Evolutionary conservation across 495 filamentous ascomycete genomes (phyloP), one percentile per base, ranked within the genome.

Genomic region (Talaromyces proteolyticus): DNA sequence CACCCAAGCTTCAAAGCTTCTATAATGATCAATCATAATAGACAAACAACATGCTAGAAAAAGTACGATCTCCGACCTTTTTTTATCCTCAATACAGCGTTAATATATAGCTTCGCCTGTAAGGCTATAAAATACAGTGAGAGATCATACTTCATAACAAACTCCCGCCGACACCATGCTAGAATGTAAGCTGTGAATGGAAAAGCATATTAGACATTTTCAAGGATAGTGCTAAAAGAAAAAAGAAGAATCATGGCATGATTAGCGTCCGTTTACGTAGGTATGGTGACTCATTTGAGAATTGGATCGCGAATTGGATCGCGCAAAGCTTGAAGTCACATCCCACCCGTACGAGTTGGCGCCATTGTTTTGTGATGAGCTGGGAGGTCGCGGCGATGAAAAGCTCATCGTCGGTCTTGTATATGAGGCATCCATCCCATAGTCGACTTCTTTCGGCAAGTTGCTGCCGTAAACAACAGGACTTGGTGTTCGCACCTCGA

Each of bases 341-440:
- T 74, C 69, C 72, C 72, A 75, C 2, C 65, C 65, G 20, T 59
- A 65, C n/a, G n/a, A n/a, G n/a, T n/a, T n/a, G n/a, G n/a, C n/a
- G 4, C 49, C 57, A 21, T 24, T 34, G 8, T 34, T 34, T 12
- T 61, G 54, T 7, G 56, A 47, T 18, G 61, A 58, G n/a, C 58
- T 70, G 12, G 77, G 79, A 8, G 78, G 70, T 41, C 74, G 70
- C 4, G 81, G 81, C 3, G 69, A 70, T 0, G 79, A 82, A 60
- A 85, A 85, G 51, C 78, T 83, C 64, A 78, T 67, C 6, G 72
- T 72, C 0, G 82, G 81, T 34, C 69, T 77, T 16, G 66, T 65
- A 57, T 84, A 85, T 40, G 70, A 63, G 1, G 74, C 72, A 39
- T 83, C 78, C 14, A 70, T 70, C 7, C 67, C 70, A 53, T 72